Percentiles rank a stretch among this genome's conserved stretches.
Conservation (phyloP, 345 rosid species). For the Bretschneidera sinensis region DNA sequence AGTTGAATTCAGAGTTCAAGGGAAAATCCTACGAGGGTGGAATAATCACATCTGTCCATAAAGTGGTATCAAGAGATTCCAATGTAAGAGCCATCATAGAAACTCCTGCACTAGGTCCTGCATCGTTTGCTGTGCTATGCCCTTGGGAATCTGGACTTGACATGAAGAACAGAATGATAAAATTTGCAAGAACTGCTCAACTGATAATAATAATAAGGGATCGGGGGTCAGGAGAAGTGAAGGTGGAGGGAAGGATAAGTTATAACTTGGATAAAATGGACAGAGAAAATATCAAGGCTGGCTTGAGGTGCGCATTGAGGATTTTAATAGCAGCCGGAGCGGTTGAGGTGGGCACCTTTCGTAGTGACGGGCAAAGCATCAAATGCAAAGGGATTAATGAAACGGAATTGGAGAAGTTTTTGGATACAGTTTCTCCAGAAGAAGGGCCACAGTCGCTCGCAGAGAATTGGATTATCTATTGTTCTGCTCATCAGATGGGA, state of each 20-base stretch:
- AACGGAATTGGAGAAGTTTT: slow-evolving; percentile 38
- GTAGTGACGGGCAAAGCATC: slow-evolving; percentile 54
- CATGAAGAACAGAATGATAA: slow-evolving; percentile 42
- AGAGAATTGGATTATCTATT: slow-evolving; percentile 37
- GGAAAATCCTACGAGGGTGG: slow-evolving; percentile 56
- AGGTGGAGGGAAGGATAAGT: slow-evolving; percentile 34
- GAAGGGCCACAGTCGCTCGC: slow-evolving; percentile 27
- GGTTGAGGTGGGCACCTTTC: slow-evolving; percentile 56
- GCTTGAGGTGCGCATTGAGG: slow-evolving; percentile 46
- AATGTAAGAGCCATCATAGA: slow-evolving; percentile 48
- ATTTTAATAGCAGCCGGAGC: slow-evolving; percentile 63
- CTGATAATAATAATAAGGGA: slow-evolving; percentile 43
- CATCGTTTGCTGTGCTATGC: slow-evolving; percentile 27
- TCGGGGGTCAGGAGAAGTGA: slow-evolving; percentile 46
- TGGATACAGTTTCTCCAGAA: slow-evolving; percentile 32
- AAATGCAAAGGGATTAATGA: slow-evolving; percentile 34
- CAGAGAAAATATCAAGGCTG: slow-evolving; percentile 39
- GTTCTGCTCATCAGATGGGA: slow-evolving; percentile 67
- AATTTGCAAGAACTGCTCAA: slow-evolving; percentile 53
- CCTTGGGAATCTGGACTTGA: slow-evolving; percentile 58
- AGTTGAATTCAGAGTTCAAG: slow-evolving; percentile 38
- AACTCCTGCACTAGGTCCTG: slow-evolving; percentile 51
- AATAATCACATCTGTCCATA: slow-evolving; percentile 52
- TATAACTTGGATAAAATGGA: slow-evolving; percentile 28
- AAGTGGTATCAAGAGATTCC: slow-evolving; percentile 36